Percentiles rank a stretch among this genome's conserved stretches.
These are phyloP conservation scores for Phytopythium kandeliae DNA, from an alignment of 352 stramenopile species.

Conservation along the genomic window DNA sequence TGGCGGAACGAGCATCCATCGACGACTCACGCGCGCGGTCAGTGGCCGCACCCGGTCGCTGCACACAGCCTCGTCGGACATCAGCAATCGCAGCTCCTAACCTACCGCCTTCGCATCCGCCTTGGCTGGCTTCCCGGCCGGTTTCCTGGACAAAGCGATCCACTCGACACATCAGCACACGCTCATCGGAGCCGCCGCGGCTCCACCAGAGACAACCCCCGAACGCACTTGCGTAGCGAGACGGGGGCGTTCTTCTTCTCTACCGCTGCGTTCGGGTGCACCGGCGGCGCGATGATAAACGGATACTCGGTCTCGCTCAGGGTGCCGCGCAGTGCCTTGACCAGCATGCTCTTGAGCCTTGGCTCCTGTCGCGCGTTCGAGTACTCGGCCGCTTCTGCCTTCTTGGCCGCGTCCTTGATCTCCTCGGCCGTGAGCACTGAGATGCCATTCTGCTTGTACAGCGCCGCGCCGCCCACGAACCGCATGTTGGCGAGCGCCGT, in stretches of 20 bases:
- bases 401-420: conserved; percentile 61
- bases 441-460: conserved; percentile 72
- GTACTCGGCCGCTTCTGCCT: conserved; percentile 60
- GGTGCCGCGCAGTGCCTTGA: conserved; percentile 53
- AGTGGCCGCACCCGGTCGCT: too few species aligned
- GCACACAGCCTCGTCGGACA: too few species aligned
- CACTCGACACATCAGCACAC: background rate
- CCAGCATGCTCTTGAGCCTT: conserved; percentile 56
- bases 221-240: conserved; percentile 78
- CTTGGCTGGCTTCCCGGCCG: conserved; percentile 24
- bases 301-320: conserved; percentile 68
- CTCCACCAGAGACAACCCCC: too few species aligned
- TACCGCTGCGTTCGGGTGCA: conserved; percentile 23
- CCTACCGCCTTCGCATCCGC: conserved; percentile 13
- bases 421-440: conserved; percentile 47
- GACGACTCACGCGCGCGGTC: too few species aligned
- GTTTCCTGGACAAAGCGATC: conserved; percentile 23
- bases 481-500: conserved; percentile 62
- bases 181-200: too few species aligned
- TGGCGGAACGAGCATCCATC: conserved; percentile 20
- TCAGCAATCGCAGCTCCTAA: too few species aligned
- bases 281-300: conserved; percentile 76
- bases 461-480: conserved; percentile 31
- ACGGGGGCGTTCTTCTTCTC: conserved; percentile 59
- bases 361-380: conserved; percentile 77